Percentiles rank a stretch among this genome's conserved stretches.
Evolutionary conservation across 2,329 filamentous ascomycete species (phyloP).

Genomic region (Colletotrichum lupini): DNA sequence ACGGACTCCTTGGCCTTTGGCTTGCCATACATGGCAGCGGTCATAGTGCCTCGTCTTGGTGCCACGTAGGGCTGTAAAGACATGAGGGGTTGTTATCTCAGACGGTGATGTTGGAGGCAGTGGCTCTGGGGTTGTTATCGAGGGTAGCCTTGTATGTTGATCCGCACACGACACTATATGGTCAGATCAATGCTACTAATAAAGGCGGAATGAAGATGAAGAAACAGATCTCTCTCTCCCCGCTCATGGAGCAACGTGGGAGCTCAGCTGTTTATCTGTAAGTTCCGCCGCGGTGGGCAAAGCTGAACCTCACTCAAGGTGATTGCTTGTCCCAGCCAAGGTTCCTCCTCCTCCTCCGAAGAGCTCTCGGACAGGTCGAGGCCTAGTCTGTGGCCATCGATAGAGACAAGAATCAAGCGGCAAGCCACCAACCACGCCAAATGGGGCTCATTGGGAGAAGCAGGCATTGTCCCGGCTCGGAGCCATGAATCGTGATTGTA

Average conservation of each 20-base stretch:
- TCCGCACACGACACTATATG: neutral
- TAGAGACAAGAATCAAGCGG: constrained; percentile 22
- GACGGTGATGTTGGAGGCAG: neutral
- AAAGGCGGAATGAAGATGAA: neutral
- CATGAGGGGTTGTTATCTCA: constrained; percentile 1
- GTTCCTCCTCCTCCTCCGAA: neutral
- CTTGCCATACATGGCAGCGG: constrained; percentile 15
- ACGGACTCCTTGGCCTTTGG: constrained; percentile 43
- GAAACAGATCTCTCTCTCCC: neutral
- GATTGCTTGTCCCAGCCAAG: neutral
- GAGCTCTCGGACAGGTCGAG: constrained; percentile 15
- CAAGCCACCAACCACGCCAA: constrained; percentile 22
- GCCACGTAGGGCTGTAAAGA: constrained; percentile 1
- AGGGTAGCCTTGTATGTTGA: neutral
- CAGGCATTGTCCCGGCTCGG: constrained; percentile 23
- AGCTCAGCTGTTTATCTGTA: constrained; percentile 21
- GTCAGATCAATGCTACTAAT: neutral
- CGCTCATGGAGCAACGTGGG: constrained; percentile 1
- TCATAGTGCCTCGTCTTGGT: constrained; percentile 9
- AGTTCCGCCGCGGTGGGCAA: neutral
- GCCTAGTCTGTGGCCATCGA: constrained; percentile 9
- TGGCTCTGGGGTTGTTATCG: neutral
- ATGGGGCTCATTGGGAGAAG: neutral
- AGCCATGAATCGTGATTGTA: constrained; percentile 13
- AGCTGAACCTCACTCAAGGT: neutral